Evolutionary conservation across 2,329 filamentous ascomycete species (phyloP).

Genomic region (Clarireedia monteithiana): DNA sequence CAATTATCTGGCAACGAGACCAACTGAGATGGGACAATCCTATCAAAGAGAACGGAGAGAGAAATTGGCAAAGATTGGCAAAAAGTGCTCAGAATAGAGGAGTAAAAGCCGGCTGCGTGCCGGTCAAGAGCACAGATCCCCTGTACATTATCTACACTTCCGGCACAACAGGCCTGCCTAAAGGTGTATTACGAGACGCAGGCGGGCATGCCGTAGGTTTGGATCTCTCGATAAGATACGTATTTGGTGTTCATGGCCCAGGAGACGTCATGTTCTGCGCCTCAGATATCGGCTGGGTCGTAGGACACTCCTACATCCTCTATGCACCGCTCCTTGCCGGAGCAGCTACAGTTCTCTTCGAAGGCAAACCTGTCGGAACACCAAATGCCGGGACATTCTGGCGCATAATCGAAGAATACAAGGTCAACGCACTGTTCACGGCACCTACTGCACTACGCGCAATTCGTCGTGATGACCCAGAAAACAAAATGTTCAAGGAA

Average conservation of each 20-base stretch:
- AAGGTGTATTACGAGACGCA: constrained; percentile 75
- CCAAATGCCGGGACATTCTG: constrained; percentile 84
- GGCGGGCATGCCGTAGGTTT: constrained; percentile 84
- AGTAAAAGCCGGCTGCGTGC: constrained; percentile 64
- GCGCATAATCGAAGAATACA: constrained; percentile 78
- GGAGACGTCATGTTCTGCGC: constrained; percentile 67
- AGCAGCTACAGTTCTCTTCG: constrained; percentile 80
- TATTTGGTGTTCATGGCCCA: constrained; percentile 76
- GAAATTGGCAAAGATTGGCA: constrained; percentile 72
- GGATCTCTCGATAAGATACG: constrained; percentile 71
- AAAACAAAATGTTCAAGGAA: constrained; percentile 56
- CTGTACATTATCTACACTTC: constrained; percentile 91
- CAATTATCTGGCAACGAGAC: constrained; percentile 78
- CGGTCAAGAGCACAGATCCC: constrained; percentile 68
- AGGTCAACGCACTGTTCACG: constrained; percentile 76
- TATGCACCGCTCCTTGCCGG: constrained; percentile 82
- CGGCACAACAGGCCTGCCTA: constrained; percentile 73
- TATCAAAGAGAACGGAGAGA: constrained; percentile 58
- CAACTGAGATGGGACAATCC: constrained; percentile 66
- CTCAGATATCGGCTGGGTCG: constrained; percentile 89
- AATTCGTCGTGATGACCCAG: constrained; percentile 77
- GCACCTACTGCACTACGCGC: constrained; percentile 82
- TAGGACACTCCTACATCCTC: constrained; percentile 79
- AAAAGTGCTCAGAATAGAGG: constrained; percentile 61
- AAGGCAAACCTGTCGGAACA: constrained; percentile 89